Evolutionary conservation across 1,284 basidiomycete genomes (phyloP).

Genomic region (Veloboletus limbatus): DNA sequence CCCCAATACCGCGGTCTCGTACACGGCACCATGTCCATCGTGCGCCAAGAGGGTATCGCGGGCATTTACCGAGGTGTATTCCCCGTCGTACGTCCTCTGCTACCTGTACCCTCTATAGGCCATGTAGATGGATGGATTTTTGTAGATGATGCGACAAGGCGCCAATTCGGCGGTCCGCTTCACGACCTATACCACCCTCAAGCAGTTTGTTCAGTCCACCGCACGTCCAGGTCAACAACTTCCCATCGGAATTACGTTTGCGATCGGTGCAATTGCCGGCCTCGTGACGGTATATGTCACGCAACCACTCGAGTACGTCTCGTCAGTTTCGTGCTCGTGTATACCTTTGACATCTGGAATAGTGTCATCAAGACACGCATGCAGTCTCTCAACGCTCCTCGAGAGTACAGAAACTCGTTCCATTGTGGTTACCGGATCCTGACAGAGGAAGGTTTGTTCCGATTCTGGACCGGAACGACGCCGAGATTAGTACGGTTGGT

Average conservation of each 20-base stretch:
- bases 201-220: constrained; percentile 87
- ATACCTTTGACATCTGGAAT: constrained; percentile 9
- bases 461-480: constrained; percentile 97
- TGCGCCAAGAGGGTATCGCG: constrained; percentile 77
- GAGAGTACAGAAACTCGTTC: constrained; percentile 88
- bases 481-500: constrained; percentile 83
- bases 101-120: not conserved
- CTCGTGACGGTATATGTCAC: constrained; percentile 94
- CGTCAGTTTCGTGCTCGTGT: not conserved
- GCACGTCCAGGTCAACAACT: constrained; percentile 81
- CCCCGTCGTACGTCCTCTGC: constrained; percentile 72
- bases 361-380: constrained; percentile 98
- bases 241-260: constrained; percentile 89
- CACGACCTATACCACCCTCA: constrained; percentile 91
- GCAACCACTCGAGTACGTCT: constrained; percentile 86
- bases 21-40: constrained; percentile 82
- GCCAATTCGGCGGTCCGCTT: constrained; percentile 98
- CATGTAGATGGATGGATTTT: not conserved
- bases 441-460: constrained; percentile 81
- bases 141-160: constrained; percentile 93
- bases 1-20: constrained; percentile 88
- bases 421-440: constrained; percentile 92
- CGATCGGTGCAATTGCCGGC: constrained; percentile 90
- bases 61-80: constrained; percentile 92
- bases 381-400: constrained; percentile 85